phyloP scores from a whole-genome alignment of 441 rosid species.

The Daphne laureola region DNA sequence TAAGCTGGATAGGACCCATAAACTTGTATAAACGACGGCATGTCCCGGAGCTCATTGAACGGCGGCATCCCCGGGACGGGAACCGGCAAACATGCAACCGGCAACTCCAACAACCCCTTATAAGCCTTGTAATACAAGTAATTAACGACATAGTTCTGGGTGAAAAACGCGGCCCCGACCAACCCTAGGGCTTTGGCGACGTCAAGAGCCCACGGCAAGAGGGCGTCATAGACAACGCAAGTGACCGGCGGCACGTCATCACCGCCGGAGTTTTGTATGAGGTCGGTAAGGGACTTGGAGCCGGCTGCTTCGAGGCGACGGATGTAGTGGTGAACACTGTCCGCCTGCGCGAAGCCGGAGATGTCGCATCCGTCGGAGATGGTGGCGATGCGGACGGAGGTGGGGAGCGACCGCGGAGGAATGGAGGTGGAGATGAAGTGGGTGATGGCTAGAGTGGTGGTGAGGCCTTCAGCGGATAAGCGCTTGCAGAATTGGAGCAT shows the following conservation, averaged over 20 bases:
- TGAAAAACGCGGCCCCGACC: constrained; percentile 30
- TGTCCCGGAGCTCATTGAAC: constrained; percentile 37
- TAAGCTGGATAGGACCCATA: constrained; percentile 48
- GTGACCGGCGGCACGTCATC: constrained; percentile 21
- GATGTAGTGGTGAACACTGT: constrained; percentile 17
- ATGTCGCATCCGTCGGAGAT: constrained; percentile 36
- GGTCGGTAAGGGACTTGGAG: constrained; percentile 20
- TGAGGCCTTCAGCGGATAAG: constrained; percentile 28
- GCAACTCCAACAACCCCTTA: constrained; percentile 23
- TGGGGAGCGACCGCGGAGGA: constrained; percentile 14
- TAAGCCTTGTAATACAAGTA: constrained; percentile 31
- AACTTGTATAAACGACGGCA: constrained; percentile 44
- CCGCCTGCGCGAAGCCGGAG: constrained; percentile 19
- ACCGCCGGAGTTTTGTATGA: constrained; percentile 18
- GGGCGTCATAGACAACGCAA: constrained; percentile 36
- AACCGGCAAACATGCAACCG: constrained; percentile 11
- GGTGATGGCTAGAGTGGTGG: constrained; percentile 29
- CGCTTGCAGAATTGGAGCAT: constrained; percentile 29
- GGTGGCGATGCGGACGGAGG: constrained; percentile 21
- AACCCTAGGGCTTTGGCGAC: constrained; percentile 28
- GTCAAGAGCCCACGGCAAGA: constrained; percentile 39
- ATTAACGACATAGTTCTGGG: constrained; percentile 41
- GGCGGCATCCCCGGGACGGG: constrained; percentile 25
- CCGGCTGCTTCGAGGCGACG: constrained; percentile 19
- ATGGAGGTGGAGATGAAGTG: constrained; percentile 22